Evolutionary conservation across 495 filamentous ascomycete genomes (phyloP).

Genomic region (Lasiosphaeria miniovina): DNA sequence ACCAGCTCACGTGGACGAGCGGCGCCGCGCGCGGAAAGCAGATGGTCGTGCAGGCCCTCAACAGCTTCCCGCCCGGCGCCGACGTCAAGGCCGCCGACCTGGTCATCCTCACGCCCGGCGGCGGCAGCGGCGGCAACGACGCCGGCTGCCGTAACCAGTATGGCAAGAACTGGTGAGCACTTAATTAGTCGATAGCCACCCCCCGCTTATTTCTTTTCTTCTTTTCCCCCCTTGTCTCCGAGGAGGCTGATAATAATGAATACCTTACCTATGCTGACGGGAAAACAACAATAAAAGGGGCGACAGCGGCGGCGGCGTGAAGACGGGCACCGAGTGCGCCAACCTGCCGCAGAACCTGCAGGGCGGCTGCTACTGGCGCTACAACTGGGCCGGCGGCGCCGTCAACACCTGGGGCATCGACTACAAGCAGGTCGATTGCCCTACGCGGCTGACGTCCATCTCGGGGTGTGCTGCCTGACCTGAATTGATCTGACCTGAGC

Average conservation of each 20-base stretch:
- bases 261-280: neutral
- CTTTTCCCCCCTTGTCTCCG: neutral
- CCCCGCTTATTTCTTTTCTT: neutral
- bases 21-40: slow-evolving; percentile 13
- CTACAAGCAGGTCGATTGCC: slow-evolving; percentile 23
- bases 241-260: neutral
- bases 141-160: slow-evolving; percentile 16
- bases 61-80: slow-evolving; percentile 1
- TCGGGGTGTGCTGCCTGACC: slow-evolving; percentile 20
- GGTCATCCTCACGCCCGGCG: slow-evolving; percentile 17
- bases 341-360: slow-evolving; percentile 46
- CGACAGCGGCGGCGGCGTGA: slow-evolving; percentile 46
- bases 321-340: slow-evolving; percentile 41
- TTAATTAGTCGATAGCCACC: neutral
- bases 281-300: slow-evolving; percentile 36
- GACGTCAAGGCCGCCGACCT: slow-evolving; percentile 13
- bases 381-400: slow-evolving; percentile 42
- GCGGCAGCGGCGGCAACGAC: slow-evolving; percentile 15
- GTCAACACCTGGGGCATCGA: slow-evolving; percentile 25
- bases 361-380: slow-evolving; percentile 52
- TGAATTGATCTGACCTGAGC: too few species aligned
- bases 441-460: slow-evolving; percentile 19
- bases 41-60: slow-evolving; percentile 21
- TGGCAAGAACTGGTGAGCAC: slow-evolving; percentile 14
- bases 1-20: slow-evolving; percentile 18